Base-by-base conservation (phyloP, 1,139 yeast genomes). In the Yamadazyma songkhlaensis region DNA sequence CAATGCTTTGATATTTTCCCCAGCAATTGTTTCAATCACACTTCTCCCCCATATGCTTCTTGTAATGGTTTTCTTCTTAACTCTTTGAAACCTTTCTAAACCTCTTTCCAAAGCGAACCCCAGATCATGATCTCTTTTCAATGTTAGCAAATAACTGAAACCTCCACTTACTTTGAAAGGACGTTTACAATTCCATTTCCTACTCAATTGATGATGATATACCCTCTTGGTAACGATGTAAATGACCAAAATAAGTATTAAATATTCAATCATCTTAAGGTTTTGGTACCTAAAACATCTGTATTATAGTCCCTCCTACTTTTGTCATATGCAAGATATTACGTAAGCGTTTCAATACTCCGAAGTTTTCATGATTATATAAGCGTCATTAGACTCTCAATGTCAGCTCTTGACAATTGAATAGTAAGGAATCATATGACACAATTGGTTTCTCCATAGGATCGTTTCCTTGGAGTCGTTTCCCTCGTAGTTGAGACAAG, bases 1-100 rank as follows among this genome's bases (percentile, higher is more conserved):
- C 28, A 62, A 37, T 3, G 70, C 69, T 49, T 66, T 57, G 45
- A 67, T 50, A 48, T 64, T 62, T 39, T 62, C 68, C 7, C 62
- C 60, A 34, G 59, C 62, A 29, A 44, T 39, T 20, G 64, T 58
- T 27, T 51, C 41, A 25, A 59, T 37, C 4, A 49, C 25, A 6
- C 10, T 23, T 26, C 28, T 36, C 6, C 25, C 23, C 3, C 38
- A 13, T 4, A 47, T 20, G 0, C n/a, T 29, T 10, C 34, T 25
- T 4, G 10, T 15, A 11, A 46, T 25, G 3, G 53, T 47, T 14
- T 40, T 38, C 9, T 23, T 35, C 3, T 33, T 36, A 6, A 14
- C 2, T 1, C 26, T 15, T 24, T 37, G 26, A 17, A 43, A 38
- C 9, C 22, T 32, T 6, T 34, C 33, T 10, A 38, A 29, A 12